Evolutionary conservation across 345 rosid species (phyloP), one percentile per base, ranked within the genome.

Genomic region (Brassica nigra): DNA sequence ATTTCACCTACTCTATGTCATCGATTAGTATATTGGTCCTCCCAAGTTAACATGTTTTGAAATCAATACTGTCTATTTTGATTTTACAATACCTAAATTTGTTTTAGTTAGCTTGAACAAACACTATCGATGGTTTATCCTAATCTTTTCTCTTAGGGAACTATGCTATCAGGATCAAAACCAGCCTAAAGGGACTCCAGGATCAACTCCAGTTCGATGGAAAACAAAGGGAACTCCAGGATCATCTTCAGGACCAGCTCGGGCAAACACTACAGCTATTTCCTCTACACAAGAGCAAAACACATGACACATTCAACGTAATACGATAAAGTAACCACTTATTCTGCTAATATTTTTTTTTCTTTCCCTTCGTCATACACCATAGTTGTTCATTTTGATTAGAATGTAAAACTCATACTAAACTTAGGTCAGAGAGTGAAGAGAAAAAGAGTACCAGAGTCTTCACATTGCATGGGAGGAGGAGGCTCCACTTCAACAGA

Each of bases 191-290:
- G 23, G 58, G 58, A 15, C 23, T 52, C 58, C 23, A 14, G 59
- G 58, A 47, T 27, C 37, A 23, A 3, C 6, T 54, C 74, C 74
- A 33, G 6, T 33, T 54, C 64, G 49, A 33, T 16, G 14, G 18
- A 70, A 70, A 42, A 55, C 63, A 55, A 70, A 70, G 49, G 74
- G 74, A 16, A 55, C 11, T 55, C 74, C 49, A 30, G 62, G 62
- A 55, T 55, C 62, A 55, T 70, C 74, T 70, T 28, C 31, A 0
- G 44, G 64, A 55, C 64, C 49, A 55, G 74, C 49, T 30, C 15
- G 30, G 12, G 47, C 5, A 55, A 70, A 70, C 15, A 55, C 36
- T 3, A 58, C 0, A 42, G 18, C 28, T 27, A 4, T 30, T 27
- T 39, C 29, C 0, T 31, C 73, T 52, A 8, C 62, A 68, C 31